These are phyloP conservation scores for Cladosporium sp. DNA, from an alignment of 2,329 filamentous ascomycete genomes.

Conservation along the genomic window DNA sequence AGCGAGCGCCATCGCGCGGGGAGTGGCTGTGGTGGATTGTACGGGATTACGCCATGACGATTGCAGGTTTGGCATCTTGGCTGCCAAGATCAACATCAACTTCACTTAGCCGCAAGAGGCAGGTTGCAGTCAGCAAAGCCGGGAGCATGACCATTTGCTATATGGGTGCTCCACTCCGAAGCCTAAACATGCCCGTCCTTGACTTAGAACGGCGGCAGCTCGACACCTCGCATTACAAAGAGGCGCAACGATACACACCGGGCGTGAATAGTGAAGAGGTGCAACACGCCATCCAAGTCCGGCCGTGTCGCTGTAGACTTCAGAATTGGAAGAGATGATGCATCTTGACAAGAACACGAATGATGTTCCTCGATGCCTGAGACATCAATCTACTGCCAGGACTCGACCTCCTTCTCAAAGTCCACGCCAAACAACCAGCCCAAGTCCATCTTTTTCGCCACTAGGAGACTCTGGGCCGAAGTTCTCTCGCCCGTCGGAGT, in stretches of 20 bases:
- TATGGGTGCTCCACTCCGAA: not conserved
- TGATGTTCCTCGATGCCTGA: no score
- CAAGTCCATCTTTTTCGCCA: not conserved
- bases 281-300: no score
- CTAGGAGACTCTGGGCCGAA: not conserved
- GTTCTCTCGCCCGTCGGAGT: not conserved
- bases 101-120: conserved; percentile 1
- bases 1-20: not conserved
- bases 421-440: not conserved
- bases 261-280: no score
- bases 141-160: not conserved
- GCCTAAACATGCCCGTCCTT: no score
- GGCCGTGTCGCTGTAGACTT: no score
- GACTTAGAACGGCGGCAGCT: no score
- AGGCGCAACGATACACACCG: no score
- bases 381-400: not conserved
- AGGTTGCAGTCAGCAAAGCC: not conserved
- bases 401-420: not conserved
- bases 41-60: not conserved
- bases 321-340: no score
- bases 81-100: not conserved
- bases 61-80: conserved; percentile 8
- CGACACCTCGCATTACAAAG: no score
- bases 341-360: no score
- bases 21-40: not conserved